Percentiles rank a stretch among this genome's conserved stretches.
These are phyloP conservation scores for Melaleuca quinquenervia DNA, from an alignment of 345 rosid species.

Conservation along the genomic window DNA sequence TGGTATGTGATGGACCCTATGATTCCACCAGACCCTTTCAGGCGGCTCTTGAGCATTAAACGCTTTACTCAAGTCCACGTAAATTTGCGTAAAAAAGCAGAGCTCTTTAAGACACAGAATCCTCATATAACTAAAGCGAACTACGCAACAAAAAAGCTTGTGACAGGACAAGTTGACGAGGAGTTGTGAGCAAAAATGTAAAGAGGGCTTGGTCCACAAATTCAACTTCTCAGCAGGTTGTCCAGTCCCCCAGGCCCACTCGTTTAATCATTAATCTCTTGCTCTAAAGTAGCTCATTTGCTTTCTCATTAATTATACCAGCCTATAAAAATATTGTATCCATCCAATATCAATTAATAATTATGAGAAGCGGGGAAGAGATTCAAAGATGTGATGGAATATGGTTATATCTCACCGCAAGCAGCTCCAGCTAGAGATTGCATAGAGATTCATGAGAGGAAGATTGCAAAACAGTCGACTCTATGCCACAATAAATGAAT, in stretches of 20 bases:
- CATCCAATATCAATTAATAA: background rate
- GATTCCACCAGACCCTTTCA: constrained; percentile 82
- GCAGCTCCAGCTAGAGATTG: constrained; percentile 73
- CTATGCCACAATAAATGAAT: constrained; percentile 5
- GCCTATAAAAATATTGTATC: constrained; percentile 33
- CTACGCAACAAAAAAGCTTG: background rate
- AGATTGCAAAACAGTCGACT: constrained; percentile 72
- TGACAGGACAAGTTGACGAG: background rate
- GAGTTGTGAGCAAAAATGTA: background rate
- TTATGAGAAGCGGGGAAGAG: background rate
- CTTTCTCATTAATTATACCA: constrained; percentile 70
- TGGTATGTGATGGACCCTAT: constrained; percentile 51
- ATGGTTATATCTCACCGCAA: constrained; percentile 60
- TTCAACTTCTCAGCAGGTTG: constrained; percentile 74
- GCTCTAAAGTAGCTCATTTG: constrained; percentile 69
- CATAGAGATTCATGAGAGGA: constrained; percentile 57
- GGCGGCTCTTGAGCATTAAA: constrained; percentile 66
- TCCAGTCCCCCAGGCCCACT: constrained; percentile 73
- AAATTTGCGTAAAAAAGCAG: constrained; percentile 30
- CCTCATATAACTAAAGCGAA: background rate
- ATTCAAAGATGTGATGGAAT: background rate
- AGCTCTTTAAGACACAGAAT: background rate
- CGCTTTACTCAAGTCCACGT: constrained; percentile 54
- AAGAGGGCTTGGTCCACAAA: background rate
- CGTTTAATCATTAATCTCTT: constrained; percentile 59